Base-by-base conservation (phyloP, 306 rosid species). In the Morella rubra region DNA sequence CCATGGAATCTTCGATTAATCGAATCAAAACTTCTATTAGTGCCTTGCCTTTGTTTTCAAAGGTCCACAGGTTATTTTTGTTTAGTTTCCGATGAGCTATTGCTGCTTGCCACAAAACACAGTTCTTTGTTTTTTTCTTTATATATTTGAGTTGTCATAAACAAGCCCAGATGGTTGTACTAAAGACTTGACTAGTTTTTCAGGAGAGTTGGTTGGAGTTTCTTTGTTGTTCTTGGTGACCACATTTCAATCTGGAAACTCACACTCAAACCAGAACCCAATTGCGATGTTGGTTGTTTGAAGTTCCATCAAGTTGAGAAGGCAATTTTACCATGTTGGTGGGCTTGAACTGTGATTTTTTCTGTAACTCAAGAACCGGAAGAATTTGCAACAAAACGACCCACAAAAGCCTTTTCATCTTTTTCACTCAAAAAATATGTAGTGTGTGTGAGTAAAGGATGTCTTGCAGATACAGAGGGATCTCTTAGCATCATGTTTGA, bases 401-500 rank as follows among this genome's bases (percentile, higher is more conserved):
- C 32, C 37, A 32, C 37, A 32, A 32, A 32, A 32, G 37, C 37
- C 37, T 32, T 32, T 32, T 32, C 37, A 2, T 32, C 37, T 32
- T 32, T 40, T 10, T 19, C 24, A 41, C 47, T 18, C 6, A 8
- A 18, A 65, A 41, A 20, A 22, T 3, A 15, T 19, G 40, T 22
- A 20, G 40, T 22, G 49, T n/a, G 14, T 3, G 40, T 22, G 49
- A 42, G 14, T 3, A 2, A 0, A 40, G 49, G 71, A 54, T 70
- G 50, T 22, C 73, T 53, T 44, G 70, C 41, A 11, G 55, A 66
- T 37, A 74, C 44, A 75, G 59, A 67, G 69, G 69, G n/a, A 71
- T 73, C 20, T 51, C 77, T 77, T 44, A 66, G 46, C 14, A 32
- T 54, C 40, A 76, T 75, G 60, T 78, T 77, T 77, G 75, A 56